Conservation (phyloP, 1,139 yeast species). For the Candida pseudoviswanathii region DNA sequence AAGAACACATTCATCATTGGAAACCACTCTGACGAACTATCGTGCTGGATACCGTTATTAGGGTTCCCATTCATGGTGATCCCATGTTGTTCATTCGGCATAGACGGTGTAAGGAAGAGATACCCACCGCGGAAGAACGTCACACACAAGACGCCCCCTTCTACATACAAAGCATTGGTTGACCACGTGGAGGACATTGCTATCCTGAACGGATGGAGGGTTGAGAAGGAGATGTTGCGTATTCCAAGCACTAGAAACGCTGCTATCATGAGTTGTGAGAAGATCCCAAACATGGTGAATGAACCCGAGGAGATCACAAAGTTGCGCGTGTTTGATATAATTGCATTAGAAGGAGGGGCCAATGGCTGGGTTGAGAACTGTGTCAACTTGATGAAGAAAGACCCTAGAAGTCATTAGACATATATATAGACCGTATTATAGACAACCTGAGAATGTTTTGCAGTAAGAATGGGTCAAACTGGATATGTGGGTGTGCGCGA, state of each 20-base stretch:
- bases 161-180: slow-evolving; percentile 81
- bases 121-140: slow-evolving; percentile 46
- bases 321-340: slow-evolving; percentile 53
- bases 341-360: slow-evolving; percentile 82
- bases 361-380: slow-evolving; percentile 87
- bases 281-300: slow-evolving; percentile 22
- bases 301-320: slow-evolving; percentile 29
- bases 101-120: slow-evolving; percentile 74
- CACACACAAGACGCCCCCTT: slow-evolving; percentile 22
- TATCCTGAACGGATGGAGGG: slow-evolving; percentile 73
- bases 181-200: slow-evolving; percentile 81
- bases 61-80: slow-evolving; percentile 88
- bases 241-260: slow-evolving; percentile 96
- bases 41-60: slow-evolving; percentile 92
- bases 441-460: background rate
- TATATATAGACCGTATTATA: background rate
- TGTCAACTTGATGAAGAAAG: slow-evolving; percentile 60
- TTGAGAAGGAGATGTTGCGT: slow-evolving; percentile 82
- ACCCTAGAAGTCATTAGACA: slow-evolving; percentile 45
- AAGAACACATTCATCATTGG: slow-evolving; percentile 82
- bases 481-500: background rate
- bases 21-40: slow-evolving; percentile 92
- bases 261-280: slow-evolving; percentile 72
- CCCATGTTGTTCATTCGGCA: slow-evolving; percentile 92
- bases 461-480: background rate